Percentiles rank a stretch among this genome's conserved stretches.
Conservation (phyloP, 805 yeast species). For the Scheffersomyces stipitis region DNA sequence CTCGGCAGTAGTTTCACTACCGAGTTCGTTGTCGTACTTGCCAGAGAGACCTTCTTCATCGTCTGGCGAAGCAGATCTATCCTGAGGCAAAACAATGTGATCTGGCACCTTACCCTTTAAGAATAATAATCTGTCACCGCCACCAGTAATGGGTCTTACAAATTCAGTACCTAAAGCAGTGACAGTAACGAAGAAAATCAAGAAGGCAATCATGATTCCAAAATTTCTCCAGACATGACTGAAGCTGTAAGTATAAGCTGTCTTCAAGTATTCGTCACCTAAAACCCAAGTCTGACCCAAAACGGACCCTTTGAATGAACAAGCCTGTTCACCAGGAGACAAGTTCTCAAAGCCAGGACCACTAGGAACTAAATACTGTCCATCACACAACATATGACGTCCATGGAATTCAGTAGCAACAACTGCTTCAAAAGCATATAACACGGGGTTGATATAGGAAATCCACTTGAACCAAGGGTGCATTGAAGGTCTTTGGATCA, state of each 20-base stretch:
- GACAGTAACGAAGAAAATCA: slow-evolving; percentile 15
- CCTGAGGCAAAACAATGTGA: slow-evolving; percentile 9
- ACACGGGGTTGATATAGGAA: slow-evolving; percentile 37
- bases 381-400: slow-evolving; percentile 25
- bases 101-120: slow-evolving; percentile 13
- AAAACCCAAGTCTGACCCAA: slow-evolving; percentile 18
- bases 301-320: slow-evolving; percentile 18
- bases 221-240: slow-evolving; percentile 48
- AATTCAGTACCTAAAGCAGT: slow-evolving; percentile 26
- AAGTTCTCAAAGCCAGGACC: slow-evolving; percentile 25
- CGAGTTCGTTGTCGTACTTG: neutral
- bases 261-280: slow-evolving; percentile 36
- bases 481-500: slow-evolving; percentile 35
- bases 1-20: slow-evolving; percentile 1
- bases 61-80: slow-evolving; percentile 9
- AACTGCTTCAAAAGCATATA: slow-evolving; percentile 30
- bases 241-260: slow-evolving; percentile 34
- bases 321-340: slow-evolving; percentile 13
- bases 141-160: slow-evolving; percentile 30
- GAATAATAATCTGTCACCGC: slow-evolving; percentile 31
- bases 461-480: slow-evolving; percentile 36
- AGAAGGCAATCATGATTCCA: slow-evolving; percentile 39
- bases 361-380: slow-evolving; percentile 18
- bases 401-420: slow-evolving; percentile 32
- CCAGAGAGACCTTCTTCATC: slow-evolving; percentile 4